Percentiles rank a stretch among this genome's conserved stretches.
Evolutionary conservation across 83 land plant species (phyloP).

Genomic region (Larix sibirica): DNA sequence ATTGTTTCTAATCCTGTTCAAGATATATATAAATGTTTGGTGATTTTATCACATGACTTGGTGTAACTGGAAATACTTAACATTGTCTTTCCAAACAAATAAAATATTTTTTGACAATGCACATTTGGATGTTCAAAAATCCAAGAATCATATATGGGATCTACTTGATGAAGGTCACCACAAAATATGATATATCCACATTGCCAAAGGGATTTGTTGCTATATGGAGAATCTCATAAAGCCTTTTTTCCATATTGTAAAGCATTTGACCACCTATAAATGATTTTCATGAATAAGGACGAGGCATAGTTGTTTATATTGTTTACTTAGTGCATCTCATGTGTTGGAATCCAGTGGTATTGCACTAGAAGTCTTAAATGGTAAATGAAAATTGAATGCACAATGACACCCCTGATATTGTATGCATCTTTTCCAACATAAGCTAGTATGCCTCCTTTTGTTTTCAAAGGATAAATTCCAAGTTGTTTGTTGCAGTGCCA

Average conservation of each 20-base stretch:
- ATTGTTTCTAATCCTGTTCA: no score
- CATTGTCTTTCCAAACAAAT: neutral
- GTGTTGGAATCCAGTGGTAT: neutral
- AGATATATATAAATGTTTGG: no score
- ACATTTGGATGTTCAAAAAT: neutral
- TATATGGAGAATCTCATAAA: neutral
- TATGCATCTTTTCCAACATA: no score
- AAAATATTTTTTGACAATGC: neutral
- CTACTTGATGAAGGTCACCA: neutral
- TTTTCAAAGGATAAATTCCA: no score
- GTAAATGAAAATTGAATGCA: no score
- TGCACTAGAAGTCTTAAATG: no score
- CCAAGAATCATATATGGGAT: neutral
- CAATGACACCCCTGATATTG: no score
- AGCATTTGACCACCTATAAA: neutral
- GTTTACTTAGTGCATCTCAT: neutral
- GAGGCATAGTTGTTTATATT: neutral
- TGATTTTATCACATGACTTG: no score
- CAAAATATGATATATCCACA: neutral
- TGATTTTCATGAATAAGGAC: neutral
- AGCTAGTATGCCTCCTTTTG: no score
- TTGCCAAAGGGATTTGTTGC: neutral
- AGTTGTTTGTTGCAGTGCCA: no score
- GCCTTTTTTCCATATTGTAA: neutral
- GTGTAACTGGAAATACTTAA: neutral